These are phyloP conservation scores for Cutaneotrichosporon sp. DNA, from an alignment of 1,284 basidiomycete genomes.

Conservation along the genomic window DNA sequence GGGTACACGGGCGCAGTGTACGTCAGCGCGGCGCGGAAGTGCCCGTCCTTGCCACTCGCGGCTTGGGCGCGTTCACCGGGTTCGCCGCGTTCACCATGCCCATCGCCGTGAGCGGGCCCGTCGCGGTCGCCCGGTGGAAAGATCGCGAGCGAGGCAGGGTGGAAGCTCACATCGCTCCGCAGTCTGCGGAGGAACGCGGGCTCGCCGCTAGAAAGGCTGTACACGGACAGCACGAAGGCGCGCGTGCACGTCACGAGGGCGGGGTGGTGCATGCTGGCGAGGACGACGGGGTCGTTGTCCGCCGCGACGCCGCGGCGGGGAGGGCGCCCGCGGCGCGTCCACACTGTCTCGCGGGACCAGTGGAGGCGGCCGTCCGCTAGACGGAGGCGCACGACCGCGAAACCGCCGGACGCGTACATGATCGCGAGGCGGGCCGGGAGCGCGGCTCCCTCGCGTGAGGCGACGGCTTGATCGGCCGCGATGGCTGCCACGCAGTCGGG, in stretches of 20 bases:
- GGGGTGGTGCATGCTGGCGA: constrained; percentile 41
- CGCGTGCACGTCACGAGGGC: constrained; percentile 45
- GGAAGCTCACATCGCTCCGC: constrained; percentile 50
- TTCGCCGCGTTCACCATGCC: no score
- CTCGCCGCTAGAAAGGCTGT: constrained; percentile 22
- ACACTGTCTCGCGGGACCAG: constrained; percentile 40
- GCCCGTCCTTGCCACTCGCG: neutral
- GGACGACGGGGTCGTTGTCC: constrained; percentile 43
- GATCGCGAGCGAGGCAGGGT: constrained; percentile 48
- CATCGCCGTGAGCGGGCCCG: no score
- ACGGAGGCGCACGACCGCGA: constrained; percentile 40
- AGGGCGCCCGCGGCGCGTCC: constrained; percentile 6
- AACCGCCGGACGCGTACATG: constrained; percentile 52
- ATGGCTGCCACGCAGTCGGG: constrained; percentile 51
- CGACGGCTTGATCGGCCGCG: constrained; percentile 44
- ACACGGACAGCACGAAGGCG: constrained; percentile 45
- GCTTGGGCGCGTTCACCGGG: no score
- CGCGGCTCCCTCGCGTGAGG: neutral
- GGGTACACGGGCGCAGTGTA: constrained; percentile 53
- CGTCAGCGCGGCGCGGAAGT: constrained; percentile 44
- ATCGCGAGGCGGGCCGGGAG: constrained; percentile 46
- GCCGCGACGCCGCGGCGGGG: no score
- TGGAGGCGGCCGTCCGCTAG: constrained; percentile 9
- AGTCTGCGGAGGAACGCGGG: constrained; percentile 38
- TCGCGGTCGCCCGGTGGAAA: no score